These are phyloP conservation scores for Pisolithus thermaeus DNA, from an alignment of 1,284 basidiomycete species.

Conservation along the genomic window DNA sequence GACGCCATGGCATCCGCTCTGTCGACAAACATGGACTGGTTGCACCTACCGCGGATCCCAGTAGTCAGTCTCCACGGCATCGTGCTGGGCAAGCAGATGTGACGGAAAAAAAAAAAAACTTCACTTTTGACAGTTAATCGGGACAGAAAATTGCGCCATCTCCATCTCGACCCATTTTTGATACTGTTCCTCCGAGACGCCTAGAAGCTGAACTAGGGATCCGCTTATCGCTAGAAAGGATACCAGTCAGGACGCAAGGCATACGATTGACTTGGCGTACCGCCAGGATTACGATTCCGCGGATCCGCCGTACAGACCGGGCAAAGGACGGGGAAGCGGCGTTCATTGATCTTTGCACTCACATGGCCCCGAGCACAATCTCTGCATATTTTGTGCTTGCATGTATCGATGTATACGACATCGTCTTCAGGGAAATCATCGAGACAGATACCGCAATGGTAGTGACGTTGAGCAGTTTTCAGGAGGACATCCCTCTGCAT, in stretches of 20 bases:
- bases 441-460: constrained; percentile 54
- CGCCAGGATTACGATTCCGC: constrained; percentile 31
- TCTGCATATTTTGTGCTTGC: constrained; percentile 47
- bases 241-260: no score
- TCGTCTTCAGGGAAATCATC: constrained; percentile 36
- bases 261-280: no score
- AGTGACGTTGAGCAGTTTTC: constrained; percentile 25
- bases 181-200: constrained; percentile 45
- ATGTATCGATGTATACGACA: constrained; percentile 33
- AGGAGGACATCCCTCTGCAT: constrained; percentile 32
- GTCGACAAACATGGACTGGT: constrained; percentile 43
- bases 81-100: background rate
- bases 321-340: constrained; percentile 55
- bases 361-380: constrained; percentile 42
- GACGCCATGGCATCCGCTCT: constrained; percentile 39
- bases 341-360: constrained; percentile 34
- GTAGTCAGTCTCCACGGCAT: background rate
- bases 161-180: constrained; percentile 50
- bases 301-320: constrained; percentile 43
- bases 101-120: constrained; percentile 1
- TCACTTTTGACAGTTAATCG: constrained; percentile 36
- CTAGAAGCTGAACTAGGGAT: constrained; percentile 38
- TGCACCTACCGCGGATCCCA: constrained; percentile 34
- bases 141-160: constrained; percentile 44
- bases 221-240: constrained; percentile 34